A percentile compares a stretch with the other conserved stretches of the same genome.
Conservation (phyloP, 2,329 filamentous ascomycete species). For the Neoascochyta sp. region DNA sequence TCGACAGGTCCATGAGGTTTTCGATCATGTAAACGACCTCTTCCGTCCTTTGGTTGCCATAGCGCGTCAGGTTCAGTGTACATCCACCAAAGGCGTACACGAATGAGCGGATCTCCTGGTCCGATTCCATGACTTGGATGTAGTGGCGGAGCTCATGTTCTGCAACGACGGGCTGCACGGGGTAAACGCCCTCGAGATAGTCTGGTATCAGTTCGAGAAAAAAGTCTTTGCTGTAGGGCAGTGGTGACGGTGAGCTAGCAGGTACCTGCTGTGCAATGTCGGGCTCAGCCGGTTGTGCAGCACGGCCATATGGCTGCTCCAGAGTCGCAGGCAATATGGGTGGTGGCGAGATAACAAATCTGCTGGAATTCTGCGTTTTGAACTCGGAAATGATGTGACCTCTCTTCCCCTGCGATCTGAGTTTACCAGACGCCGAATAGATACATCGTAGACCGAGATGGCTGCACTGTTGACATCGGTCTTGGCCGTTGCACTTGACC, state of each 20-base stretch:
- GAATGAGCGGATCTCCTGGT: constrained; percentile 42
- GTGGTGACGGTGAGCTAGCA: constrained; percentile 14
- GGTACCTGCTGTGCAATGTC: no score
- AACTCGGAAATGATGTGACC: constrained; percentile 44
- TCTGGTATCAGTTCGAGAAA: constrained; percentile 46
- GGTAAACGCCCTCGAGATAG: constrained; percentile 46
- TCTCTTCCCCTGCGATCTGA: constrained; percentile 38
- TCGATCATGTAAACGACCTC: constrained; percentile 33
- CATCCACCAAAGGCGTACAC: constrained; percentile 47
- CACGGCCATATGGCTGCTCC: constrained; percentile 7
- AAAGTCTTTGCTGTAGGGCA: constrained; percentile 29
- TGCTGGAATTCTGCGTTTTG: constrained; percentile 28
- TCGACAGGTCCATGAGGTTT: constrained; percentile 33
- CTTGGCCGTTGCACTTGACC: constrained; percentile 47
- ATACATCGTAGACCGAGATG: constrained; percentile 46
- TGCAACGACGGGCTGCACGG: constrained; percentile 47
- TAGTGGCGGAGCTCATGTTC: constrained; percentile 40
- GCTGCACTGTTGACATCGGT: constrained; percentile 41
- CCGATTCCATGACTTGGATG: constrained; percentile 38
- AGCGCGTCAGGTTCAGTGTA: constrained; percentile 44
- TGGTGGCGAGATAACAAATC: constrained; percentile 18
- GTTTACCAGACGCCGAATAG: constrained; percentile 41
- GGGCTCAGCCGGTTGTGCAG: no score
- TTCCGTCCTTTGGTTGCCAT: constrained; percentile 30
- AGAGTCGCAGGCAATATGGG: constrained; percentile 23